These are phyloP conservation scores for Scutellaria barbata DNA, from an alignment of 257 asterid species.

Conservation along the genomic window DNA sequence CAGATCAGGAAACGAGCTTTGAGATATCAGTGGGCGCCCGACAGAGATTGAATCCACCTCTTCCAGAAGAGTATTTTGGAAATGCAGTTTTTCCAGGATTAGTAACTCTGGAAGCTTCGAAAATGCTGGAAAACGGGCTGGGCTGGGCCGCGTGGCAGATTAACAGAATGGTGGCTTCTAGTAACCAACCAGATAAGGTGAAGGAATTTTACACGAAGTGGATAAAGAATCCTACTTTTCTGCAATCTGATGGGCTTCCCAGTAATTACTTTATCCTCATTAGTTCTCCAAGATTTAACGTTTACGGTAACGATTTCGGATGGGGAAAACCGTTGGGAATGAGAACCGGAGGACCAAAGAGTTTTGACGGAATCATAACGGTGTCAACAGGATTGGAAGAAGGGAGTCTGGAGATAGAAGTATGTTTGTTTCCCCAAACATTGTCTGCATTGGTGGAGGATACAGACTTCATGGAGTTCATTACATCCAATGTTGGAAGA, in stretches of 20 bases:
- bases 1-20: slow-evolving; percentile 3
- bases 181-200: slow-evolving; percentile 33
- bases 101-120: slow-evolving; percentile 26
- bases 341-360: slow-evolving; percentile 49
- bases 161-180: slow-evolving; percentile 34
- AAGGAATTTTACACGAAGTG: slow-evolving; percentile 36
- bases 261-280: slow-evolving; percentile 32
- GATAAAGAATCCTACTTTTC: slow-evolving; percentile 40
- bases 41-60: slow-evolving; percentile 44
- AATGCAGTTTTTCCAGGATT: slow-evolving; percentile 41
- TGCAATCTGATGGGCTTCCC: not conserved
- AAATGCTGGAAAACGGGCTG: slow-evolving; percentile 38
- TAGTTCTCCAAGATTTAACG: slow-evolving; percentile 54
- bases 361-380: slow-evolving; percentile 49
- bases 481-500: no score
- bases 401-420: slow-evolving; percentile 59
- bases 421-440: slow-evolving; percentile 41
- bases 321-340: slow-evolving; percentile 59
- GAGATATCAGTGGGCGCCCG: slow-evolving; percentile 41
- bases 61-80: slow-evolving; percentile 53
- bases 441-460: slow-evolving; percentile 41
- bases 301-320: slow-evolving; percentile 41
- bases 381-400: slow-evolving; percentile 41
- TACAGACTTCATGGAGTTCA: slow-evolving; percentile 48
- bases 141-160: slow-evolving; percentile 59